Base-by-base conservation (phyloP, 1,139 yeast genomes). In the Insectozyma bohioensis region DNA sequence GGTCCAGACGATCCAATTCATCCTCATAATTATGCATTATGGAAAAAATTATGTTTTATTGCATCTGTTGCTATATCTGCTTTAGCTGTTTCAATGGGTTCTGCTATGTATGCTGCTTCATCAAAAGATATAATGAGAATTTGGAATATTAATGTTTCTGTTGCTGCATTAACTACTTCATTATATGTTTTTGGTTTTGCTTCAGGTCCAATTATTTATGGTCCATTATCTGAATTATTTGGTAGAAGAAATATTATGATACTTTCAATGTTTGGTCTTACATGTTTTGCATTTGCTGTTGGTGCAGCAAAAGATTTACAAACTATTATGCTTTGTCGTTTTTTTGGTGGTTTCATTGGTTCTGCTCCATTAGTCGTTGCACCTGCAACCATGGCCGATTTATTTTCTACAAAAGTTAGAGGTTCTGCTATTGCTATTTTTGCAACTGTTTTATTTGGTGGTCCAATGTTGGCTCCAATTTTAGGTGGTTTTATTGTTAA, bases 1-100 rank as follows among this genome's bases (percentile, higher is more conserved):
- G 79, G 79, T 1, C 68, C 71, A 2, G 60, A 67, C 16, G 82
- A 76, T 46, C 77, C 78, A 1, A 26, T 40, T 0, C 67, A 61
- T 42, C 80, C 82, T 0, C 63, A 61, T 38, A 76, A 75, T 47
- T 74, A 73, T 67, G 45, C 71, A 2, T 20, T 57, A 15, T 24
- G 24, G 20, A 54, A 48, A 23, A 71, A 72, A 43, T 18, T 62
- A 4, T 20, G 43, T 5, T 49, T 45, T 9, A 49, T 58, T 30
- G 38, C 42, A 4, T 47, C 56, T 20, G 54, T 66, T 10, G 72
- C 61, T 6, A 47, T 55, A 36, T 36, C 54, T 23, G 68, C 71
- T 1, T 50, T 65, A 29, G 42, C 57, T 12, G 55, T 60, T 76
- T 83, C 54, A 72, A 81, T 45, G 59, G 70, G 71, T 21, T 62